phyloP scores from a whole-genome alignment of 441 rosid species.

The Gossypium lobatum region DNA sequence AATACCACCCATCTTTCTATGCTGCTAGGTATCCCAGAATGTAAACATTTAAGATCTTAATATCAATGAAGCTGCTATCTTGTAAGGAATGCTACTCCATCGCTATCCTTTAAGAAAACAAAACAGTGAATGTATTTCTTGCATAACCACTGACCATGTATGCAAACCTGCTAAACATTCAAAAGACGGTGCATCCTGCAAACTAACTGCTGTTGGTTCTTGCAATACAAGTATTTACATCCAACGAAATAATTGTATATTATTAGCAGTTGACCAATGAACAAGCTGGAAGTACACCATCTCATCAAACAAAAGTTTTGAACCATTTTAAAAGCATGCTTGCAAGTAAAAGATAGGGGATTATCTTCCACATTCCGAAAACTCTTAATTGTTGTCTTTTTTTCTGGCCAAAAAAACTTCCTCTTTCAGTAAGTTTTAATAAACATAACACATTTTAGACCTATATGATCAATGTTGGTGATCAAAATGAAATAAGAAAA shows the following conservation, averaged over 20 bases:
- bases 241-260: background rate
- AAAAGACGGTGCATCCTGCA: slow-evolving; percentile 13
- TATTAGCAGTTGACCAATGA: background rate
- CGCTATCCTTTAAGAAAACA: background rate
- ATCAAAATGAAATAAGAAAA: background rate
- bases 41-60: slow-evolving; percentile 10
- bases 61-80: background rate
- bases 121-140: slow-evolving; percentile 5
- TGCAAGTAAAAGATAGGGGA: background rate
- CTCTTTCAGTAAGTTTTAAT: background rate
- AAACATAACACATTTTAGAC: background rate
- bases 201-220: slow-evolving; percentile 10
- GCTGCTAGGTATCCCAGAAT: slow-evolving; percentile 8
- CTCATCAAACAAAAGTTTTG: background rate
- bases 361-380: slow-evolving; percentile 2
- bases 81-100: background rate
- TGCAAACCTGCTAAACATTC: slow-evolving; percentile 14
- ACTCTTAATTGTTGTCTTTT: background rate
- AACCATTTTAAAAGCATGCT: background rate
- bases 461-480: background rate
- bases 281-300: background rate
- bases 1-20: slow-evolving; percentile 14
- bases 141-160: slow-evolving; percentile 9
- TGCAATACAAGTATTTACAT: slow-evolving; percentile 3
- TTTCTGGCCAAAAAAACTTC: background rate